Evolutionary conservation across 83 land plant species (phyloP).

Genomic region (Thuja plicata): DNA sequence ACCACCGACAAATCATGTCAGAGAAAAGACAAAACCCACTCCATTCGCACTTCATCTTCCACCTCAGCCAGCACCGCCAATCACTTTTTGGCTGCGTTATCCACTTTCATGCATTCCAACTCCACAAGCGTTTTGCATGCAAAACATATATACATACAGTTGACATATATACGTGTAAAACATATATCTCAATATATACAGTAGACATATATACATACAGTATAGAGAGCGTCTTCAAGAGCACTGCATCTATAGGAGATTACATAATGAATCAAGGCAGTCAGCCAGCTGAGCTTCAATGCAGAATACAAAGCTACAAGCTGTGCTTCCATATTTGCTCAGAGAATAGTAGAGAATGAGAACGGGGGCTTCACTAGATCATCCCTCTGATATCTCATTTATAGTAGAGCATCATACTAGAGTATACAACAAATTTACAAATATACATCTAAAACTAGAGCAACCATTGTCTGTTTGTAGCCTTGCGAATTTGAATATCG

Average conservation of each 20-base stretch:
- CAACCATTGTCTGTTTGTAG: too few species aligned
- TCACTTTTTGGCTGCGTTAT: too few species aligned
- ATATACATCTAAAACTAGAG: neutral
- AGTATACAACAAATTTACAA: neutral
- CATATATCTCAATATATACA: neutral
- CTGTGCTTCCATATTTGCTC: neutral
- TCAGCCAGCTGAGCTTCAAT: conserved; percentile 12
- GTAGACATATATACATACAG: neutral
- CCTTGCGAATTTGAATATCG: neutral
- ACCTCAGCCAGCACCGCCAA: too few species aligned
- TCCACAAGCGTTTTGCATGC: neutral
- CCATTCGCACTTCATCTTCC: too few species aligned
- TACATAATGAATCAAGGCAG: neutral
- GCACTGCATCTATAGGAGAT: neutral
- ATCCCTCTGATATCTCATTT: conserved; percentile 12
- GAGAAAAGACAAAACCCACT: too few species aligned
- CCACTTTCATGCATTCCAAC: neutral
- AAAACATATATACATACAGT: neutral
- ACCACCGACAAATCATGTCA: too few species aligned
- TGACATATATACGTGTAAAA: neutral
- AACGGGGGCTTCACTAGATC: neutral
- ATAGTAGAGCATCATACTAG: neutral
- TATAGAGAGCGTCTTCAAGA: conserved; percentile 4
- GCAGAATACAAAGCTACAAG: conserved; percentile 3
- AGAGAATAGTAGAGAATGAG: neutral